phyloP scores from a whole-genome alignment of 1,284 basidiomycete species.

The Heterobasidion parviporum region DNA sequence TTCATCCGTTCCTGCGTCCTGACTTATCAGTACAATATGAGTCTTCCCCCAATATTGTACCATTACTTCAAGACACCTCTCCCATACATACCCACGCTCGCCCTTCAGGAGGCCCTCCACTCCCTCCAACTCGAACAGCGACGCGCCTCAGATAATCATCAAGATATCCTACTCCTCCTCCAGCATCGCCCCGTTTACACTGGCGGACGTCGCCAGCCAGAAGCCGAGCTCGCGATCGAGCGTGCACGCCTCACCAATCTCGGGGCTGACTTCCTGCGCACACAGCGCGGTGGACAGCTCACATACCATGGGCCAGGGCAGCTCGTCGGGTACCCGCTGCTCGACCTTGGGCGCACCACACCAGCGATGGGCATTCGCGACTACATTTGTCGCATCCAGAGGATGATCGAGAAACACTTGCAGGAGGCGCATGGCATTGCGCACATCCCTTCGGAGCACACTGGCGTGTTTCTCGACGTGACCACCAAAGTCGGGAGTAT shows the following conservation, averaged over 20 bases:
- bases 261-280: conserved; percentile 83
- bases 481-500: conserved; percentile 85
- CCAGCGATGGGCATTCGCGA: conserved; percentile 48
- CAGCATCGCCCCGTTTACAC: conserved; percentile 95
- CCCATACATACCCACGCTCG: conserved; percentile 63
- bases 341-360: conserved; percentile 63
- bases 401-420: conserved; percentile 52
- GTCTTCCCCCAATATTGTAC: conserved; percentile 62
- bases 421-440: conserved; percentile 45
- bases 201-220: conserved; percentile 77
- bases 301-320: conserved; percentile 99
- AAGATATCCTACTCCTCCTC: conserved; percentile 64
- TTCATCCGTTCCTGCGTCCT: too few relatives aligned
- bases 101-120: conserved; percentile 66
- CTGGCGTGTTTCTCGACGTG: conserved; percentile 67
- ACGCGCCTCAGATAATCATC: conserved; percentile 33
- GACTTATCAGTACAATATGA: conserved; percentile 20
- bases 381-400: conserved; percentile 69
- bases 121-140: conserved; percentile 43
- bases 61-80: conserved; percentile 70
- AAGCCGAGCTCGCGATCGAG: conserved; percentile 57
- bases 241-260: conserved; percentile 58
- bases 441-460: conserved; percentile 54
- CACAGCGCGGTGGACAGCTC: conserved; percentile 85
- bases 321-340: conserved; percentile 89